Evolutionary conservation across 1,139 yeast genomes (phyloP).

Genomic region (Suhomyces taliae): DNA sequence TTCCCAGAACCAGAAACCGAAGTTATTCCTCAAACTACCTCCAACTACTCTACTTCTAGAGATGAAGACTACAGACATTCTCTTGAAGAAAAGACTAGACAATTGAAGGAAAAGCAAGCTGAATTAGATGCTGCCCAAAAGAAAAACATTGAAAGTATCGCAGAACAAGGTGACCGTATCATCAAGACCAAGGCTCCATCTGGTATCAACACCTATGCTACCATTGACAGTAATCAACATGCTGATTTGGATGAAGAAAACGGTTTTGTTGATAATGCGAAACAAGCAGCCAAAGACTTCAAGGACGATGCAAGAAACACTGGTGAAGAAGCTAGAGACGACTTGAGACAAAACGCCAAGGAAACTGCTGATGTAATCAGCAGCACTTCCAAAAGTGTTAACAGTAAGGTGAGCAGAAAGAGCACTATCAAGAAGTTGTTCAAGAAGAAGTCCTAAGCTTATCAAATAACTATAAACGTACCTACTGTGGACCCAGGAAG

Average conservation of each 20-base stretch:
- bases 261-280: constrained; percentile 7
- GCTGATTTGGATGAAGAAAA: not conserved
- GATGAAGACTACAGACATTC: constrained; percentile 12
- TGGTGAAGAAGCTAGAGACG: constrained; percentile 2
- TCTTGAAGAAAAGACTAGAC: constrained; percentile 17
- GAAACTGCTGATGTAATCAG: not conserved
- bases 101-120: constrained; percentile 18
- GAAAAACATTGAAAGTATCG: constrained; percentile 22
- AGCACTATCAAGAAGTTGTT: constrained; percentile 24
- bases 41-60: constrained; percentile 20
- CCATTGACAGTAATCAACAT: constrained; percentile 42
- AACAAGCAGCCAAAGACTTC: constrained; percentile 11
- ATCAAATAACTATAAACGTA: not conserved
- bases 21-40: constrained; percentile 10
- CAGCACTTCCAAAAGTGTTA: constrained; percentile 2
- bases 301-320: constrained; percentile 2
- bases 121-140: constrained; percentile 13
- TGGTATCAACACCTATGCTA: constrained; percentile 26
- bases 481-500: no score
- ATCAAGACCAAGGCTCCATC: constrained; percentile 24
- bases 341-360: constrained; percentile 1
- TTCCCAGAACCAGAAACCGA: constrained; percentile 9
- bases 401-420: constrained; percentile 18
- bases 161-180: constrained; percentile 32
- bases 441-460: constrained; percentile 15